Base-by-base conservation (phyloP, 257 asterid species). In the Nicotiana benthamiana region DNA sequence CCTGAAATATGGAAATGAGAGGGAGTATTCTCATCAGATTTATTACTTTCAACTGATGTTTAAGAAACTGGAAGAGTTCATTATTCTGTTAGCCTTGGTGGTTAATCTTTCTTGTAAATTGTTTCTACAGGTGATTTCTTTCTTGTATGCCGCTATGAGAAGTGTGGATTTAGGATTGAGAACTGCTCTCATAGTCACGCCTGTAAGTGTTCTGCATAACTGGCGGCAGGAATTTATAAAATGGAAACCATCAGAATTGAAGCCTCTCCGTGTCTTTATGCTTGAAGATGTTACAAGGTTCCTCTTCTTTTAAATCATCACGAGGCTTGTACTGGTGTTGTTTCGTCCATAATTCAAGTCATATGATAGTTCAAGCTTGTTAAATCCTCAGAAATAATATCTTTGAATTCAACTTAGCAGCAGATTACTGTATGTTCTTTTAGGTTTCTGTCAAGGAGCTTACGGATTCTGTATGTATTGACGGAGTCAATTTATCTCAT, bases 201-300 rank as follows among this genome's bases (percentile, higher is more conserved):
- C 98, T 78, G 97, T 95, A 54, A 95, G 99, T 86, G 99, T 95
- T 75, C 83, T 90, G 88, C 98, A 93, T 91, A 93, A 95, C 84
- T 95, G 99, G 99, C 89, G 97, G 63, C 85, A 83, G 53, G 99
- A 95, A 88, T 95, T 95, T 84, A 82, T 74, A 88, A 95, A 95
- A 81, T 95, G 99, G 99, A 88, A 89, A 74, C 99, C 99, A 59
- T 86, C 93, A 78, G 99, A 95, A 90, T 80, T 92, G 61, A 94
- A 95, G 89, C 93, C 98, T 84, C 94, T 94, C 66, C 96, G 96
- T 40, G 89, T 90, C 85, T 94, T 82, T 87, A 95, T 94, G 99
- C 92, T 93, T 79, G 95, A 95, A 87, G 99, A 95, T 88, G 99
- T 90, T 86, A 89, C 94, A 78, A 92, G 98, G 99, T 94, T 85